Base-by-base conservation (phyloP, 2,329 filamentous ascomycete species). In the Trichoderma sp. region DNA sequence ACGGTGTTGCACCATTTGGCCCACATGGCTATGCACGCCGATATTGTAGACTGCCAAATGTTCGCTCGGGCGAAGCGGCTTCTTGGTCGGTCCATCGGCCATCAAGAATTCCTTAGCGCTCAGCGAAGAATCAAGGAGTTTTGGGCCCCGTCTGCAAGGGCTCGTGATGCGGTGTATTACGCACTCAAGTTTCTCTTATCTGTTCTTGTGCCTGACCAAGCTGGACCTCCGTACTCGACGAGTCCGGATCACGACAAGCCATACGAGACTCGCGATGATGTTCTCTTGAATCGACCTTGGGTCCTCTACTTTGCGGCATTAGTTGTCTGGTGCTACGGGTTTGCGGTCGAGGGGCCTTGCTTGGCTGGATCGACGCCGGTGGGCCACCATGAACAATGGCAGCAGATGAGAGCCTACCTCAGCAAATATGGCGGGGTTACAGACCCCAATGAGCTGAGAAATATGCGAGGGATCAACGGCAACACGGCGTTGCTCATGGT, bases 21-120 rank as follows among this genome's bases (percentile, higher is more conserved):
- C 0, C 97, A 98, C 83, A 98, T 99, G 94, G 95, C 95, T 3
- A 98, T 98, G 90, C 95, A 98, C 81, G 95, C 97, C 29, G 96
- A 98, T 81, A 95, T 98, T 72, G 94, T 97, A n/a, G 96, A 98
- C 83, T 96, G 95, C 80, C 96, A 98, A 84, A 97, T 98, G 78
- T 98, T 97, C 83, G 97, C 96, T 6, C 92, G 95, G 9, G 95
- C 96, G 1, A 94, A 93, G 79, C 90, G 95, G 35, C 89, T 98
- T 2, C 90, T 98, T 4, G 96, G 97, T 27, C 92, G 96, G 64
- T 92, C 93, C 0, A 97, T 98, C 76, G 95, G 94, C 1, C 88
- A 91, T 2, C 91, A 94, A 77, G 97, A 98, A 84, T 92, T 97
- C 75, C 92, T 89, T 77, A 93, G 91, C 68, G 95, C 95, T 3